These are phyloP conservation scores for Limtongia smithiae DNA, from an alignment of 805 yeast genomes.

Conservation along the genomic window DNA sequence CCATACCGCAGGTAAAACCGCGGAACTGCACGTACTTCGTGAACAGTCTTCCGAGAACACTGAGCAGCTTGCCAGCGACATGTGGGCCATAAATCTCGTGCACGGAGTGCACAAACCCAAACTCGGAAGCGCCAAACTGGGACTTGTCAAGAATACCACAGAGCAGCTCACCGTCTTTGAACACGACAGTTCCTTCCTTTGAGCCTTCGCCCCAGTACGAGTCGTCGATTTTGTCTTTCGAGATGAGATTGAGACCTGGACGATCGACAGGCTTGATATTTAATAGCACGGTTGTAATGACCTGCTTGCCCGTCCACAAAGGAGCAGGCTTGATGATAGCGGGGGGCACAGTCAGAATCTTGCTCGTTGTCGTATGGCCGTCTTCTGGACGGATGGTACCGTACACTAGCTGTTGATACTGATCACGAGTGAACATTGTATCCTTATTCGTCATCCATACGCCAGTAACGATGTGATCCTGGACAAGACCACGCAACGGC, in stretches of 20 bases:
- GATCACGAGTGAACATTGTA: conserved; percentile 81
- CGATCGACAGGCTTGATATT: conserved; percentile 82
- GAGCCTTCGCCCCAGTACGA: conserved; percentile 93
- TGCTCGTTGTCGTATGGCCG: conserved; percentile 75
- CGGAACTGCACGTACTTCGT: conserved; percentile 88
- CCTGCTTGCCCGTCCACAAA: conserved; percentile 97
- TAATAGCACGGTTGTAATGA: conserved; percentile 83
- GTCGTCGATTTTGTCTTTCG: conserved; percentile 85
- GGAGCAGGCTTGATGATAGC: conserved; percentile 81
- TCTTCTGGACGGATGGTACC: conserved; percentile 96
- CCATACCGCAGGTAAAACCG: conserved; percentile 99
- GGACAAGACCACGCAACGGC: conserved; percentile 97
- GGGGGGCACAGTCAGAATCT: conserved; percentile 79
- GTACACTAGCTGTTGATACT: conserved; percentile 88
- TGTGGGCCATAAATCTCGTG: conserved; percentile 94
- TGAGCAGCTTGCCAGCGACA: conserved; percentile 81
- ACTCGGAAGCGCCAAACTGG: conserved; percentile 96
- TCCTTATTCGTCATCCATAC: conserved; percentile 97
- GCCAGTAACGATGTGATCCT: conserved; percentile 98
- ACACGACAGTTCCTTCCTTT: conserved; percentile 77
- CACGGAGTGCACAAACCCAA: conserved; percentile 92
- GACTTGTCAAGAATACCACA: conserved; percentile 96
- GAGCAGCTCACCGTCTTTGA: conserved; percentile 80
- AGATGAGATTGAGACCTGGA: conserved; percentile 84
- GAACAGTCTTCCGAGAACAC: conserved; percentile 91